Evolutionary conservation across 768 basidiomycete species (phyloP), one percentile per base, ranked within the genome.

Genomic region (Pisolithus orientalis): DNA sequence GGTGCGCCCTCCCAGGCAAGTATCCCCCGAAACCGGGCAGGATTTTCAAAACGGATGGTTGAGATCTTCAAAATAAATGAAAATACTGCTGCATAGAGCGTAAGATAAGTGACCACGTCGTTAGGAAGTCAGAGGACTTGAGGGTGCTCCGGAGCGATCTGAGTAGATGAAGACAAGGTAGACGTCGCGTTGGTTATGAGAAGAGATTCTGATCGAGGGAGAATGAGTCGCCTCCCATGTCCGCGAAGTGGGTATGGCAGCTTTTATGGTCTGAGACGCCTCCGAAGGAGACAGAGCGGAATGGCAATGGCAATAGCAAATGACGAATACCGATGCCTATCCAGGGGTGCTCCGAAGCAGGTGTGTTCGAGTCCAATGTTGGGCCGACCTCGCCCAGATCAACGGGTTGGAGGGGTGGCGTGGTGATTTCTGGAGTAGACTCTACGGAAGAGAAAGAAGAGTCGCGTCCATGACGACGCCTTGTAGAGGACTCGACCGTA

Each of bases 391-490:
- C 56, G 48, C 62, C 67, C 40, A 74, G 64, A 53, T 69, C 71
- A 45, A 74, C 50, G 46, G 65, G 67, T 31, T 76, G 75, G 44
- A 78, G 66, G 14, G 70, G 65, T 14, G 67, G 61, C 48, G 69
- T 65, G 10, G 64, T 43, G 5, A 73, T 51, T 59, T 81, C 80
- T 17, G 80, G 80, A 3, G 80, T 78, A n/a, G 83, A 83, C 57
- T 82, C 78, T 43, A 77, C 57, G 8, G 80, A 83, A 7, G 78
- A 80, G n/a, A 71, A 65, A 10, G 80, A 74, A 6, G 78, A 76
- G 57, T 77, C 72, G 24, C 70, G 72, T 42, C 65, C 61, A 56
- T 72, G 71, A 48, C 70, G 68, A 57, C 68, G 64, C 40, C 72
- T 70, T 42, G 66, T 66, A 21, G 80, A 82, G 32, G 79, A 79